Base-by-base conservation (phyloP, 306 rosid species). In the Erythrophleum fordii region DNA sequence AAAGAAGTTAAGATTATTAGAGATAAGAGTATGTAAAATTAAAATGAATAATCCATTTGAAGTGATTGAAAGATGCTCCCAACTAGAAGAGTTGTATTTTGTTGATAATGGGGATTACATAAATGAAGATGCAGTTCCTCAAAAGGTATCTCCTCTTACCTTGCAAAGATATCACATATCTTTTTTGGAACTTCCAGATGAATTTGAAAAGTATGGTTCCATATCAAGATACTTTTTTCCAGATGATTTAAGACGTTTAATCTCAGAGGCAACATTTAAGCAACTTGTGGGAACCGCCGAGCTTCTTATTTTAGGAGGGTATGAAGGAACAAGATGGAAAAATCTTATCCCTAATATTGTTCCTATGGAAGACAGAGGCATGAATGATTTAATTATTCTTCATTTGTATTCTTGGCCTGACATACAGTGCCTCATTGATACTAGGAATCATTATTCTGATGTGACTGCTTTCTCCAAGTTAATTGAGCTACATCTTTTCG, bases 91-190 rank as follows among this genome's bases (percentile, higher is more conserved):
- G 55, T 6, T 82, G 42, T 82, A 77, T 14, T 0, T 11, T 18
- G 34, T n/a, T n/a, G 7, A 46, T 8, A 10, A 31, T 35, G 5
- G 26, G 5, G 2, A 20, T 55, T 20, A 2, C 28, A 8, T 55
- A 61, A 61, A 61, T 61, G 41, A 13, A 28, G 34, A 14, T 16
- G 8, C 2, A 16, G 41, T 49, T 60, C 60, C 55, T 71, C 14
- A 26, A 26, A 7, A 31, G 44, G 58, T 22, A 16, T 66, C 20
- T 60, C 72, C 56, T 7, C 77, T 39, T 56, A 52, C 66, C 12
- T 77, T 83, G 68, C 79, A 25, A 9, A 77, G 85, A 45, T 77
- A 82, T 62, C 58, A 70, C 60, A 58, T n/a, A 53, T 53, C 60
- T 2, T 20, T 3, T 20, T 8, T 53, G 6, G 60, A 53, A 20